These are phyloP conservation scores for Cystobasidium onofrii DNA, from an alignment of 768 basidiomycete species.

Conservation along the genomic window DNA sequence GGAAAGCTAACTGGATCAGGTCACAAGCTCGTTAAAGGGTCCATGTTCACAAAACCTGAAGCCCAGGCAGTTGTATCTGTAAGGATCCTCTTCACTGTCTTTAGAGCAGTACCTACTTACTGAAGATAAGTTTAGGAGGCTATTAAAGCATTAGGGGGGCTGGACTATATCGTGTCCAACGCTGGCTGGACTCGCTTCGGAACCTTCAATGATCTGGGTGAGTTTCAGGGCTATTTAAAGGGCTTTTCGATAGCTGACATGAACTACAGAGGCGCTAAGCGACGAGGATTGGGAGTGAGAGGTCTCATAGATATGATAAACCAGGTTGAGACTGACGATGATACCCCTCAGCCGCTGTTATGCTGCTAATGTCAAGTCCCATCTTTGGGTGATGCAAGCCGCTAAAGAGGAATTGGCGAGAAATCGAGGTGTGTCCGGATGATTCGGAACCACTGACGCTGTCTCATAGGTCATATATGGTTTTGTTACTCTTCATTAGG, in stretches of 20 bases:
- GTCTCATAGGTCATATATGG: too few relatives aligned
- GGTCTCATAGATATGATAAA: background rate
- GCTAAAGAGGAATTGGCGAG: background rate
- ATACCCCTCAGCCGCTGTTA: background rate
- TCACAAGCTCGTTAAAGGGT: background rate
- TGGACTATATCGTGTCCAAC: constrained; percentile 7
- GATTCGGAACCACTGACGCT: background rate
- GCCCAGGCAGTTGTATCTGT: background rate
- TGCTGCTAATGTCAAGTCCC: constrained; percentile 18
- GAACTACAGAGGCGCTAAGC: background rate
- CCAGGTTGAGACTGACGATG: background rate
- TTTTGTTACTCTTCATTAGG: too few relatives aligned
- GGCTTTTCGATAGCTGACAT: background rate
- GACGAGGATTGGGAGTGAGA: constrained; percentile 15
- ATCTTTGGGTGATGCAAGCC: constrained; percentile 13
- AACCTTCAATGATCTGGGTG: constrained; percentile 4
- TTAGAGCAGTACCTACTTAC: background rate
- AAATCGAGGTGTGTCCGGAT: background rate
- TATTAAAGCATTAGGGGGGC: background rate
- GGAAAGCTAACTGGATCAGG: constrained; percentile 1
- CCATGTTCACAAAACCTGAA: background rate
- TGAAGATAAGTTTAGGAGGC: background rate
- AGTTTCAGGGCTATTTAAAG: background rate
- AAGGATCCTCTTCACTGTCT: background rate
- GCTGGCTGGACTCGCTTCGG: constrained; percentile 13